Evolutionary conservation across 495 filamentous ascomycete genomes (phyloP).

Genomic region (Tuber microsphaerosporum): DNA sequence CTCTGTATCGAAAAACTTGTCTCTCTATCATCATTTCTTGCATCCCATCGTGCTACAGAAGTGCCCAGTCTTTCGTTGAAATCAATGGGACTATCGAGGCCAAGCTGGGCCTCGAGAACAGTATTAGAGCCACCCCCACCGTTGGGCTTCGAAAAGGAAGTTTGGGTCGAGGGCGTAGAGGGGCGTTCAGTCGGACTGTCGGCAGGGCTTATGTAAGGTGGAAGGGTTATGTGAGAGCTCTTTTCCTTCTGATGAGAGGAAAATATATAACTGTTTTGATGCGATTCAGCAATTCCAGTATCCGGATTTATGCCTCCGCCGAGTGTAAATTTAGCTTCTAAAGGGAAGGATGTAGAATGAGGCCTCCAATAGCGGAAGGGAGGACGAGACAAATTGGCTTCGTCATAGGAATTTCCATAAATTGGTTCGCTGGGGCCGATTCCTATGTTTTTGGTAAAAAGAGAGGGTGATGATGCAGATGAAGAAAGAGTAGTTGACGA

Average conservation of each 20-base stretch:
- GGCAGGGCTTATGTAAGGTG: slow-evolving; percentile 40
- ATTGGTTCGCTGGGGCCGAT: slow-evolving; percentile 12
- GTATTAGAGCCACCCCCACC: slow-evolving; percentile 18
- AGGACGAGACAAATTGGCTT: slow-evolving; percentile 30
- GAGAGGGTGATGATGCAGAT: slow-evolving; percentile 18
- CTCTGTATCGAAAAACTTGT: not conserved
- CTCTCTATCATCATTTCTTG: not conserved
- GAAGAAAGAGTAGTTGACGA: slow-evolving; percentile 16
- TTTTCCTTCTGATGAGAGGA: not conserved
- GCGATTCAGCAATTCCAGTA: slow-evolving; percentile 2
- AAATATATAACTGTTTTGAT: not conserved
- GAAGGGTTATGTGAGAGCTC: slow-evolving; percentile 20
- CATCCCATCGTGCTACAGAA: not conserved
- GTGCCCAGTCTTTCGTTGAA: slow-evolving; percentile 29
- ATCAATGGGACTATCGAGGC: slow-evolving; percentile 18
- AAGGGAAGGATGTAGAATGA: slow-evolving; percentile 35
- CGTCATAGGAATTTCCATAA: slow-evolving; percentile 5
- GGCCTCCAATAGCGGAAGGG: slow-evolving; percentile 34
- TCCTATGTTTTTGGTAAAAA: slow-evolving; percentile 18
- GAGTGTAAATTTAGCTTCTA: slow-evolving; percentile 33
- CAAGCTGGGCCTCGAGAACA: slow-evolving; percentile 15
- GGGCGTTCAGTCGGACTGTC: slow-evolving; percentile 39
- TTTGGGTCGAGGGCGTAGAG: slow-evolving; percentile 25
- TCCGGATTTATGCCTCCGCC: slow-evolving; percentile 27
- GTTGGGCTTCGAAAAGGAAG: not conserved